Base-by-base conservation (phyloP, 345 rosid genomes). In the Viola odorata region DNA sequence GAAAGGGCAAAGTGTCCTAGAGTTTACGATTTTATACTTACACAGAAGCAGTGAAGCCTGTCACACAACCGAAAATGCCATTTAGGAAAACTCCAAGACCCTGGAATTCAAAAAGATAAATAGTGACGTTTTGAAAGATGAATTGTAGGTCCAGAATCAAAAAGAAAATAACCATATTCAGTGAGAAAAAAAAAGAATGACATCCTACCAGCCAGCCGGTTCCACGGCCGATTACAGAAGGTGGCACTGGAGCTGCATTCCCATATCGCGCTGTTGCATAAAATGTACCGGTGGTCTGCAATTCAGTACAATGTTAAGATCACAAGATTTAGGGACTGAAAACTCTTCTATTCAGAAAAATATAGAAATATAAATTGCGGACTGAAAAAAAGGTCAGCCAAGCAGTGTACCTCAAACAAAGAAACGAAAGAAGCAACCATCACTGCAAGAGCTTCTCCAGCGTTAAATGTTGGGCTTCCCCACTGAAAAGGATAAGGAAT, bases 21-120 rank as follows among this genome's bases (percentile, higher is more conserved):
- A 7, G 50, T 47, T 6, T 47, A 47, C 0, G 13, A 47, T 47
- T 11, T 9, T 47, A 4, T 68, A 60, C 40, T 77, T 83, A 82
- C 98, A 89, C 91, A 59, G 91, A 84, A 62, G 92, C 98, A 40
- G 95, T 73, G 16, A 74, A 76, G 66, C 96, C 98, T 37, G 58
- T 78, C 50, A 70, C 82, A 37, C 87, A 73, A 9, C 98, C 98
- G 65, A 89, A 87, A 38, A 75, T 41, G 52, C 91, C 95, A 62
- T 75, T 69, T 14, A 82, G 79, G 70, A 91, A 75, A 56, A 83
- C 73, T 4, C 92, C 81, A 53, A 87, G 56, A 2, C 98, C 98
- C 91, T 87, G 78, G 63, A 80, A 59, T 61, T 58, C 41, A 15
- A 13, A 50, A 7, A 58, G 50, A 39, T 58, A 12, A 3, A 50